Evolutionary conservation across 176 grass and related monocot species (phyloP).

Genomic region (Luzula sylvatica): DNA sequence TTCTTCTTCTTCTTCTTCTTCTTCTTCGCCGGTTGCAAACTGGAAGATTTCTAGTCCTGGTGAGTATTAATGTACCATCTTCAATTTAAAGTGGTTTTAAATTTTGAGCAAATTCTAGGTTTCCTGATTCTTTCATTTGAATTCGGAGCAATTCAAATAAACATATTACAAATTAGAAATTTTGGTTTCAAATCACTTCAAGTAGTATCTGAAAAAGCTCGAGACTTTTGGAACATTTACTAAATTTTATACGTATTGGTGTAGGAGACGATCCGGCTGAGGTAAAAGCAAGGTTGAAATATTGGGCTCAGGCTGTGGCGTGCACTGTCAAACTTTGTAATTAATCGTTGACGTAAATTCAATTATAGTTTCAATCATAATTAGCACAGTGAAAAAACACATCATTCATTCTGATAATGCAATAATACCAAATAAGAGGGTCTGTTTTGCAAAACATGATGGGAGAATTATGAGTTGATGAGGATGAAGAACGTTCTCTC

Average conservation of each 20-base stretch:
- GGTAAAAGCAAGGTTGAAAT: slow-evolving; percentile 20
- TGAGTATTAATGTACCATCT: too few species aligned
- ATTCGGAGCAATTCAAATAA: too few species aligned
- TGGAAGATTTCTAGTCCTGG: slow-evolving; percentile 32
- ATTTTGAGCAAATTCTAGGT: too few species aligned
- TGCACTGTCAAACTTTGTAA: slow-evolving; percentile 16
- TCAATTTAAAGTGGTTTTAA: too few species aligned
- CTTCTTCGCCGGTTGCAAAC: slow-evolving; percentile 20
- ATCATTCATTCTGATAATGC: slow-evolving; percentile 2
- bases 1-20: slow-evolving; percentile 5
- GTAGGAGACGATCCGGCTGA: slow-evolving; percentile 16
- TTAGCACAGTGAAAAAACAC: background rate
- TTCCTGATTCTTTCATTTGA: too few species aligned
- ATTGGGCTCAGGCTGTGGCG: slow-evolving; percentile 18
- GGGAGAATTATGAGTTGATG: background rate
- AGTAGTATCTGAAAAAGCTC: too few species aligned
- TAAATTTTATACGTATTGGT: too few species aligned
- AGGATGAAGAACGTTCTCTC: background rate
- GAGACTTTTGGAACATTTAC: too few species aligned
- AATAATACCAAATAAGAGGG: background rate
- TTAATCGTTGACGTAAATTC: slow-evolving; percentile 11
- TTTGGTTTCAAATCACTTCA: too few species aligned
- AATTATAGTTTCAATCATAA: too few species aligned
- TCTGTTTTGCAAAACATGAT: slow-evolving; percentile 1
- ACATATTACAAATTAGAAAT: too few species aligned